Evolutionary conservation across 352 stramenopile genomes (phyloP).

Genomic region (Phytophthora fragariae): DNA sequence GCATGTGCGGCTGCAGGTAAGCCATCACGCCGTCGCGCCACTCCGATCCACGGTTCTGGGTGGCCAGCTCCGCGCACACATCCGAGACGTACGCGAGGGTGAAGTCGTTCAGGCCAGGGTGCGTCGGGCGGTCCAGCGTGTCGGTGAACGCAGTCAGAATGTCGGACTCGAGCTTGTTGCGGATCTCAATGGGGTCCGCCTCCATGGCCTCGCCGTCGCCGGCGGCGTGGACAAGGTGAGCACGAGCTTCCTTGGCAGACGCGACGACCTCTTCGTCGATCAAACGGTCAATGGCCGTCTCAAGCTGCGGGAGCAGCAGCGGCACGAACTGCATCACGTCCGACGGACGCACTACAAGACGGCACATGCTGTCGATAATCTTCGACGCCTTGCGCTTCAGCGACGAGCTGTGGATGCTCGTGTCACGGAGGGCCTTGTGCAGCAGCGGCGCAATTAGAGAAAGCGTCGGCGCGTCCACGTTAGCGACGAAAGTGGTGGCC

Average conservation of each 20-base stretch:
- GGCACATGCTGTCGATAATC: conserved; percentile 95
- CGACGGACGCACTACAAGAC: conserved; percentile 84
- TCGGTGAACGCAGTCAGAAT: conserved; percentile 56
- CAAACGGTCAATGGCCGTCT: conserved; percentile 92
- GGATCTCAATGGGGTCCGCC: conserved; percentile 65
- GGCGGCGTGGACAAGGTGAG: conserved; percentile 64
- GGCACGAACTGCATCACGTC: conserved; percentile 93
- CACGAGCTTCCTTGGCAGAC: conserved; percentile 61
- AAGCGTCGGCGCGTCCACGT: conserved; percentile 92
- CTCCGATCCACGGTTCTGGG: conserved; percentile 62
- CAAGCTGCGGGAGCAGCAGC: conserved; percentile 92
- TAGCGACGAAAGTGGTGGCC: conserved; percentile 93
- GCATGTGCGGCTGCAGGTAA: conserved; percentile 69
- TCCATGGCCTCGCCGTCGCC: conserved; percentile 60
- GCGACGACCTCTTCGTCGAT: conserved; percentile 93
- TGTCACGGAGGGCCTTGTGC: conserved; percentile 91
- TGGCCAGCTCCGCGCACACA: conserved; percentile 67
- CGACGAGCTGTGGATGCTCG: conserved; percentile 91
- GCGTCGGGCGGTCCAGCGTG: conserved; percentile 52
- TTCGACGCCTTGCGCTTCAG: conserved; percentile 92
- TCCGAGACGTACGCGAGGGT: conserved; percentile 68
- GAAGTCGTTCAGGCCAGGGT: conserved; percentile 61
- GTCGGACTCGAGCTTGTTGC: conserved; percentile 54
- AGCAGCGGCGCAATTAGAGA: conserved; percentile 92
- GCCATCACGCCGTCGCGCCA: conserved; percentile 60